A percentile compares a stretch with the other conserved stretches of the same genome.
Conservation (phyloP, 768 basidiomycete species). For the Brasilioporus rufonigricans region DNA sequence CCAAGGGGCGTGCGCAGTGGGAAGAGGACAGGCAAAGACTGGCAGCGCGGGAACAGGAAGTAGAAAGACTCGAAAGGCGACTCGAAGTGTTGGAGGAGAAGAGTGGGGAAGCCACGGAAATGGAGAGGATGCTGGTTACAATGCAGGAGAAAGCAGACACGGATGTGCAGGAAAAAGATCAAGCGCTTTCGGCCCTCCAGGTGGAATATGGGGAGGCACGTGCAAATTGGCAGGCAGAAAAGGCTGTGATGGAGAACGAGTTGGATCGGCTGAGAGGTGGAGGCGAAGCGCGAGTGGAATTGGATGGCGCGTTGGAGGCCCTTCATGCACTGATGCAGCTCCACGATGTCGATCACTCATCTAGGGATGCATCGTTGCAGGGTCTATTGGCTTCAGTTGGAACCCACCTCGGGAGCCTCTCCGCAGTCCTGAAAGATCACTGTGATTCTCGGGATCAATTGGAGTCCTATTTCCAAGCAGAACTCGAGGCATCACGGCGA, state of each 20-base stretch:
- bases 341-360: conserved; percentile 51
- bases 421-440: conserved; percentile 43
- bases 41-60: conserved; percentile 36
- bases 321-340: conserved; percentile 53
- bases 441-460: conserved; percentile 41
- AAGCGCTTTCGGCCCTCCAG: conserved; percentile 37
- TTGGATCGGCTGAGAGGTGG: conserved; percentile 42
- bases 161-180: conserved; percentile 43
- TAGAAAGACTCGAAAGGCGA: conserved; percentile 40
- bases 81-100: conserved; percentile 43
- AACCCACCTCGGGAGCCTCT: conserved; percentile 50
- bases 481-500: conserved; percentile 51
- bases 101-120: conserved; percentile 40
- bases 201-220: conserved; percentile 44
- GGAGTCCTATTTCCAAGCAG: conserved; percentile 54
- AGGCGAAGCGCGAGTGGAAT: conserved; percentile 42
- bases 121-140: conserved; percentile 39
- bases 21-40: conserved; percentile 42
- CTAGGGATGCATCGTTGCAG: conserved; percentile 48
- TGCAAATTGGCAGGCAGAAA: conserved; percentile 51
- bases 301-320: conserved; percentile 48
- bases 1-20: conserved; percentile 51
- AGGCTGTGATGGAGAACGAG: conserved; percentile 49
- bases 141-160: conserved; percentile 31
- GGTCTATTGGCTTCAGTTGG: conserved; percentile 49